Base-by-base conservation (phyloP, 164 flowering plant species). In the Nelumbo lutea region DNA sequence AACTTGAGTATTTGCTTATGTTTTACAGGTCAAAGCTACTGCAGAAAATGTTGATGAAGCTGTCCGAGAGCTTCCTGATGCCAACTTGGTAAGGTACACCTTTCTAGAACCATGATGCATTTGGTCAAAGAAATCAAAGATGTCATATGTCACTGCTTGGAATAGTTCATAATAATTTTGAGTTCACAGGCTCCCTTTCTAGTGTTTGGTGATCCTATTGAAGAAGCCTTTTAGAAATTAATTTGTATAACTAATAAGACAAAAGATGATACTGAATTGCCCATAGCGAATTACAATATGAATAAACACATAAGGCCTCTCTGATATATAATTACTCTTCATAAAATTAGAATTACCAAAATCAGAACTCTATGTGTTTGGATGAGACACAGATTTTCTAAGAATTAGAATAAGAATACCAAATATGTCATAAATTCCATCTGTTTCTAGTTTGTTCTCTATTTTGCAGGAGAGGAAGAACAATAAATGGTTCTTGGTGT, bases 11-110 rank as follows among this genome's bases (percentile, higher is more conserved):
- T 48, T 43, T 40, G 39, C 42, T 71, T 65, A 5, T 51, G 42
- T 69, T 67, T 75, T 45, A 40, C 83, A 95, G 98, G 98, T 95
- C 14, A 95, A 95, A 86, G 92, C 92, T 65, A 95, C 98, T 52
- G 98, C 98, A 67, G 96, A 82, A 81, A 91, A 91, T 86, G 96
- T 95, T 55, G 86, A 90, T 81, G 98, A 84, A 77, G 98, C 98
- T 76, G 97, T 91, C 72, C 81, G 97, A 61, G 98, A 95, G 74
- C 97, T 95, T 83, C 98, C 98, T 72, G 98, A 95, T 78, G 98
- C 98, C 85, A 95, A 95, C 80, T 88, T 80, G 97, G 97, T 95
- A 95, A 88, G 97, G 96, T 95, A 91, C 80, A 83, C 82, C 65
- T 79, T 77, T 78, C 27, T 27, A 61, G 51, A 61, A 68, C 68